Evolutionary conservation across 2,329 filamentous ascomycete genomes (phyloP), one percentile per base, ranked within the genome.

Genomic region (Colletotrichum cordylinicola): DNA sequence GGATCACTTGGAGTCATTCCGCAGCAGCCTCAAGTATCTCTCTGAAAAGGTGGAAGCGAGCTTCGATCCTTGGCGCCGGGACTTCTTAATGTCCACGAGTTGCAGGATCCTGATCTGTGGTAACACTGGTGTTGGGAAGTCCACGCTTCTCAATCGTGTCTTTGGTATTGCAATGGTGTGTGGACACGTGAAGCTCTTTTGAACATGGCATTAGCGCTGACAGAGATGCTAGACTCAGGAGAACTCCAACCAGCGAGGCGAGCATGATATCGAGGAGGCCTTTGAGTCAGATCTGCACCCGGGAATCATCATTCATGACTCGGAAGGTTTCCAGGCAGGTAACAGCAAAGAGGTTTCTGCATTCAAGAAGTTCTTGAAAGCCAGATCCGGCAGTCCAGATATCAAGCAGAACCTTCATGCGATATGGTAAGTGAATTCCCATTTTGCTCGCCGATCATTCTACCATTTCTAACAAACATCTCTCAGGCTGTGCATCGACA

Each of bases 251-350:
- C 76, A 79, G 3, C 78, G 79, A n/a, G 80, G 80, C 15, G 37
- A 78, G 8, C 80, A 82, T 31, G 77, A 82, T 33, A 80, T 82
- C 7, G 78, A 81, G 18, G 77, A 81, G 27, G 80, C 77, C 5
- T 81, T 82, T 15, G 80, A 81, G 65, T 80, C 79, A 37, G 80
- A 81, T 35, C 79, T 76, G 15, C 70, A 78, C 18, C 80, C 79
- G 5, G 80, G 80, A 15, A 75, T 82, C 21, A 80, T 82, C 37
- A 79, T 82, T 43, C 80, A 82, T 27, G 80, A 82, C 58, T 82
- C 80, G 15, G 74, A 79, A 35, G 80, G 80, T 4, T 81, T 81
- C 29, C 78, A 81, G 62, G 79, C 79, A 4, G 80, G 79, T 4
- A 77, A 79, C 13, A 78, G 68, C 10, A 78, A 78, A 62, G 79